These are phyloP conservation scores for Maudiozyma saulgeensis DNA, from an alignment of 805 yeast genomes.

Conservation along the genomic window DNA sequence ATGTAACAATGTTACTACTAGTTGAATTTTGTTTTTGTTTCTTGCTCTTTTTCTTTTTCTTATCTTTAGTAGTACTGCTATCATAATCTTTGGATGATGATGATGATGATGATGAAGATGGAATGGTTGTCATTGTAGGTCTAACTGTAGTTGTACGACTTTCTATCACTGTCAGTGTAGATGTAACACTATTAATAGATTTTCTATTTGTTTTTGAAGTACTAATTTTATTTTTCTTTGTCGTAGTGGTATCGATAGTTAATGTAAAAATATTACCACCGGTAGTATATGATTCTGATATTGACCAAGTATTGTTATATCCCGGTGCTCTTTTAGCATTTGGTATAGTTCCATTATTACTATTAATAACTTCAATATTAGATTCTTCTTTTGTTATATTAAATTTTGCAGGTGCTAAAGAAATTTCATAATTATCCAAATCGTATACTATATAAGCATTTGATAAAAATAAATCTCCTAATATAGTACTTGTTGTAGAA, in stretches of 20 bases:
- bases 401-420: constrained; percentile 36
- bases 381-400: constrained; percentile 34
- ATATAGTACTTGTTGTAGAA: constrained; percentile 20
- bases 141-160: no score
- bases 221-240: no score
- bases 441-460: constrained; percentile 51
- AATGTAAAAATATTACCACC: constrained; percentile 20
- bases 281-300: constrained; percentile 11
- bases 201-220: no score
- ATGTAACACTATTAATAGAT: no score
- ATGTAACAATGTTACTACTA: background rate
- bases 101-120: background rate
- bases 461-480: constrained; percentile 50
- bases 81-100: background rate
- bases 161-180: no score
- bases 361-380: background rate
- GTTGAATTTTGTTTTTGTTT: background rate
- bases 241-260: background rate
- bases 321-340: constrained; percentile 37
- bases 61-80: background rate
- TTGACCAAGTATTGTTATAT: constrained; percentile 36
- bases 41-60: background rate
- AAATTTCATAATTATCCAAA: constrained; percentile 36
- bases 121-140: no score
- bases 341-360: constrained; percentile 30